Percentiles rank a stretch among this genome's conserved stretches.
Evolutionary conservation across 73 alveolate genomes (phyloP).

Genomic region (Paramecium biaurelia): DNA sequence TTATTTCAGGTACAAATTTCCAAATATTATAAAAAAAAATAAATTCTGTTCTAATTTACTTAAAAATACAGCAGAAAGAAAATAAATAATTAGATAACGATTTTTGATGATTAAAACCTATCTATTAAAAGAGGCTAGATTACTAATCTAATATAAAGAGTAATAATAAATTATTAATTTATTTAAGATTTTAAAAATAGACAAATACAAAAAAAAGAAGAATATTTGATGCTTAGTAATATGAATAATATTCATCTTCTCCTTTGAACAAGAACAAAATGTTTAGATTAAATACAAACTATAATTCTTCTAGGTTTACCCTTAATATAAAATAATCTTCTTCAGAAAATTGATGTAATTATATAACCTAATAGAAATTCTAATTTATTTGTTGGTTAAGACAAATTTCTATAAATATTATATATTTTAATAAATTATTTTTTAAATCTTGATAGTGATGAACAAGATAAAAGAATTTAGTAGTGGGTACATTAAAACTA

Average conservation of each 20-base stretch:
- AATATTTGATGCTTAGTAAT: neutral
- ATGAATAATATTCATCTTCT: neutral
- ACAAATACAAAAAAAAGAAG: neutral
- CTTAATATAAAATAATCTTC: neutral
- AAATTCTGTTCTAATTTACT: neutral
- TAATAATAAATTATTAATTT: neutral
- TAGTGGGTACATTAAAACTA: conserved; percentile 42
- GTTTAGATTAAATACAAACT: neutral
- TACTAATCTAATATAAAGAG: neutral
- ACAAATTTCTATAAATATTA: neutral
- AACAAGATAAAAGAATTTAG: neutral
- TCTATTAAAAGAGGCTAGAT: neutral
- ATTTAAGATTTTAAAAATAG: neutral
- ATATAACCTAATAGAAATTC: neutral
- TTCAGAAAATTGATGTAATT: neutral
- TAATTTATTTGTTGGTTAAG: neutral
- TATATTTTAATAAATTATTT: neutral
- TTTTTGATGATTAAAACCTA: neutral
- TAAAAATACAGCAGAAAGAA: neutral
- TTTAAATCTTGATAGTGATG: neutral
- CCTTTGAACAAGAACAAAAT: neutral
- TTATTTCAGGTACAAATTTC: neutral
- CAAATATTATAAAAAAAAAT: neutral
- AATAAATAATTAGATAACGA: neutral
- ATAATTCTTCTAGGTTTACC: neutral